Evolutionary conservation across 257 asterid genomes (phyloP).

Genomic region (Nicotiana obtusifolia): DNA sequence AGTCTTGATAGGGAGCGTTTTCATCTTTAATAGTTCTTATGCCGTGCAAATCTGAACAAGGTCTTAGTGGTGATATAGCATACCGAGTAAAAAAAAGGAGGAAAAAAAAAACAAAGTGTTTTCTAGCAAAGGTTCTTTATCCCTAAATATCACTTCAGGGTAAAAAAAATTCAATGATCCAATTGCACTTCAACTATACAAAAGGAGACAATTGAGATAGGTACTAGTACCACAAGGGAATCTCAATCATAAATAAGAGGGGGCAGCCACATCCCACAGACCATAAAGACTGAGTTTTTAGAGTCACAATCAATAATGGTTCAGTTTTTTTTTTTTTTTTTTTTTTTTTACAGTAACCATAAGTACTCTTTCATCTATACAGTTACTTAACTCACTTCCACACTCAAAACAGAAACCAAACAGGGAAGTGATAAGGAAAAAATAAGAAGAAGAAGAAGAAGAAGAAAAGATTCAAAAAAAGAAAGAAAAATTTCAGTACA

Average conservation of each 20-base stretch:
- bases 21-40: too few species aligned
- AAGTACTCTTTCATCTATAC: background rate
- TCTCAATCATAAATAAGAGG: background rate
- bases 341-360: background rate
- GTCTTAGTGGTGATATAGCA: too few species aligned
- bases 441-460: background rate
- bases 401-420: constrained; percentile 1
- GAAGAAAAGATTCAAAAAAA: background rate
- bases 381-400: background rate
- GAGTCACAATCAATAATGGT: background rate
- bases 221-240: too few species aligned
- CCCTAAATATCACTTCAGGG: too few species aligned
- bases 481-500: background rate
- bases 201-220: background rate
- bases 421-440: background rate
- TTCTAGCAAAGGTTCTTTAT: too few species aligned
- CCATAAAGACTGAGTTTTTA: background rate
- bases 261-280: background rate
- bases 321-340: background rate
- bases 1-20: too few species aligned
- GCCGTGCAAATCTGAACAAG: too few species aligned
- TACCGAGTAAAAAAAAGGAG: too few species aligned
- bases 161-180: too few species aligned
- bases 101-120: too few species aligned
- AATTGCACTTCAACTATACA: background rate